Conservation (phyloP, 2,329 filamentous ascomycete species). For the Phaeosphaeriaceae sp. region DNA sequence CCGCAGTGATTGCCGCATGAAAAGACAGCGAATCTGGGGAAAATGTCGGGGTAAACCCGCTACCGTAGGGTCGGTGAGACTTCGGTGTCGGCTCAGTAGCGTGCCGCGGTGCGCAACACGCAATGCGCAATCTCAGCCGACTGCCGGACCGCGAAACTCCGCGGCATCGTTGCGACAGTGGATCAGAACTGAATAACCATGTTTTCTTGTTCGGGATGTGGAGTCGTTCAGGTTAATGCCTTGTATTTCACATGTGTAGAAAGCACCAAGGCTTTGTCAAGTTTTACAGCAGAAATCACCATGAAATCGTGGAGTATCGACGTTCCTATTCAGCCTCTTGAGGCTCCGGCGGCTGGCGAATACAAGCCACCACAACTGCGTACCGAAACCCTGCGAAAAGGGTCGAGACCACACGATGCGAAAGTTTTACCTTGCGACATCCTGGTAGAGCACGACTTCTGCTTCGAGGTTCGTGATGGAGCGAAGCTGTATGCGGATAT, state of each 20-base stretch:
- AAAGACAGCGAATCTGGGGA: neutral
- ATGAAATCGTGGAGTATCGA: neutral
- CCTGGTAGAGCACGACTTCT: slow-evolving; percentile 13
- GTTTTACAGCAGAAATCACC: neutral
- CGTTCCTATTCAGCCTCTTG: neutral
- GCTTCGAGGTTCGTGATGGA: slow-evolving; percentile 15
- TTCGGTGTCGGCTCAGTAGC: neutral
- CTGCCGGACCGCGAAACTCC: neutral
- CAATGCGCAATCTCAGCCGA: neutral
- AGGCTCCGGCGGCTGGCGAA: neutral
- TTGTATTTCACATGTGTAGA: neutral
- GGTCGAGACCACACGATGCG: slow-evolving; percentile 8
- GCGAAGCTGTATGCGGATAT: slow-evolving; percentile 15
- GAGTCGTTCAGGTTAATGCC: neutral
- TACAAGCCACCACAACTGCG: slow-evolving; percentile 8
- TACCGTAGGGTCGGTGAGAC: neutral
- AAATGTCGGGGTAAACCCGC: neutral
- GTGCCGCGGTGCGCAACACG: neutral
- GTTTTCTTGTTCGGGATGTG: neutral
- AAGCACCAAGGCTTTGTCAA: neutral
- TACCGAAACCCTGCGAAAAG: slow-evolving; percentile 13
- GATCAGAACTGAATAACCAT: neutral
- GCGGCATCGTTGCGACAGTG: neutral
- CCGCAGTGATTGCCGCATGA: neutral
- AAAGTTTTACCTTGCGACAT: slow-evolving; percentile 10